A percentile compares a stretch with the other conserved stretches of the same genome.
Evolutionary conservation across 192 early-diverging fungal genomes (phyloP).

Genomic region (Obelidium mucronatum): DNA sequence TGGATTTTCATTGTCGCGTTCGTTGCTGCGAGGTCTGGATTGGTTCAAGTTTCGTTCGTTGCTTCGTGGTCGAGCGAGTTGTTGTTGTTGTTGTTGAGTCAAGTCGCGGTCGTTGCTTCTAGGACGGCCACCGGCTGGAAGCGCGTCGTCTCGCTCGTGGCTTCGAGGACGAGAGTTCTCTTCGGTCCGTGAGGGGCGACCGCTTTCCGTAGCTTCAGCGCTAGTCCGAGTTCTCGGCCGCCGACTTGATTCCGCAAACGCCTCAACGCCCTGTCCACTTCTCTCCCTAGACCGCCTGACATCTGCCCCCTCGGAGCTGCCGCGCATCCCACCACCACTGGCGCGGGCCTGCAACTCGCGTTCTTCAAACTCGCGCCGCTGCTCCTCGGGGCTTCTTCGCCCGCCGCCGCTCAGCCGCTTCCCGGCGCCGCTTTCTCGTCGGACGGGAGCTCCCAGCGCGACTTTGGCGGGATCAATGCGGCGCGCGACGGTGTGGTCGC

Average conservation of each 20-base stretch:
- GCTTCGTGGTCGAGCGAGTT: not conserved
- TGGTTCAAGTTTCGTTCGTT: not conserved
- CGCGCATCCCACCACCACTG: no score
- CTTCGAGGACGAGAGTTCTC: no score
- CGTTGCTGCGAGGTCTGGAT: not conserved
- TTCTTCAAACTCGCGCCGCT: no score
- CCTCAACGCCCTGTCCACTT: no score
- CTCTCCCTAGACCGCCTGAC: no score
- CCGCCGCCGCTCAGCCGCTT: not conserved
- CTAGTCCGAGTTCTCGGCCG: no score
- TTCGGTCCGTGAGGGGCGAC: no score
- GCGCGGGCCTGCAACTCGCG: no score
- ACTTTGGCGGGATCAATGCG: not conserved
- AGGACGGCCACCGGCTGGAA: not conserved
- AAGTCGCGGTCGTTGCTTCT: not conserved
- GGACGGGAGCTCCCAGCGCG: not conserved
- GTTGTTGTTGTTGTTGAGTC: not conserved
- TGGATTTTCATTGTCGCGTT: not conserved
- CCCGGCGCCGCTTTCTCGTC: not conserved
- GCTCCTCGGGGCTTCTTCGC: not conserved
- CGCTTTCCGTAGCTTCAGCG: no score
- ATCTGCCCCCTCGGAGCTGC: no score
- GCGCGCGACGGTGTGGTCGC: not conserved
- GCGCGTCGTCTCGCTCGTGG: no score
- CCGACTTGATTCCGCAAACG: no score